Evolutionary conservation across 495 filamentous ascomycete species (phyloP), one percentile per base, ranked within the genome.

Genomic region (Astrocystis sublimbata): DNA sequence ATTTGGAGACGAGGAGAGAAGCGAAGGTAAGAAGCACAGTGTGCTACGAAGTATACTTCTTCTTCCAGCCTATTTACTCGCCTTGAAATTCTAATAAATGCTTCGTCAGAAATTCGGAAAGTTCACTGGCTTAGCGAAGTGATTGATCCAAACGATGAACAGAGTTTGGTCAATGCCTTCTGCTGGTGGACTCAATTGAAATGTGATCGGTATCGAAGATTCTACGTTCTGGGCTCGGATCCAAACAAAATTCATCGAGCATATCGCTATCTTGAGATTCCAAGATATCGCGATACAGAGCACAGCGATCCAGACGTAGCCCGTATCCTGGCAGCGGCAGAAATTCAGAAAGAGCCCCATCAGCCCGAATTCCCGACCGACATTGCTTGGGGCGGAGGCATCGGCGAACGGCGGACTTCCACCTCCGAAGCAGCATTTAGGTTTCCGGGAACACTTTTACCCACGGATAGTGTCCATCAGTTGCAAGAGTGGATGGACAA

Each of bases 111-210:
- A 6, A 65, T 70, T n/a, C 71, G 76, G 28, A 71, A 76, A 15
- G 65, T 84, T 10, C 58, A 77, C 6, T 80, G 75, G 65, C 78
- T 78, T 3, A 71, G 73, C 46, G 45, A 64, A 3, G 66, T 65
- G 15, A 81, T 85, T 49, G 79, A 83, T 51, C 73, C 75, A 4
- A 81, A 80, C 53, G 79, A 85, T 59, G 82, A 85, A 59, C 75
- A 81, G 62, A 79, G 75, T 41, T 62, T 84, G 3, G 74, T 84
- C 1, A 79, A 82, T 47, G 83, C 77, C 77, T 84, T 82, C 57
- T 81, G 81, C 17, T 80, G 73, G 71, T 85, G 82, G 82, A 70
- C 81, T n/a, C 71, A 64, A 17, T 4, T 70, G 58, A 75, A 79
- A 31, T 65, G 78, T 7, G 79, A 83, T 54, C 72, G 69, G 50